Evolutionary conservation across 2,329 filamentous ascomycete genomes (phyloP), one percentile per base, ranked within the genome.

Genomic region (Penicillium aurantiogriseum): DNA sequence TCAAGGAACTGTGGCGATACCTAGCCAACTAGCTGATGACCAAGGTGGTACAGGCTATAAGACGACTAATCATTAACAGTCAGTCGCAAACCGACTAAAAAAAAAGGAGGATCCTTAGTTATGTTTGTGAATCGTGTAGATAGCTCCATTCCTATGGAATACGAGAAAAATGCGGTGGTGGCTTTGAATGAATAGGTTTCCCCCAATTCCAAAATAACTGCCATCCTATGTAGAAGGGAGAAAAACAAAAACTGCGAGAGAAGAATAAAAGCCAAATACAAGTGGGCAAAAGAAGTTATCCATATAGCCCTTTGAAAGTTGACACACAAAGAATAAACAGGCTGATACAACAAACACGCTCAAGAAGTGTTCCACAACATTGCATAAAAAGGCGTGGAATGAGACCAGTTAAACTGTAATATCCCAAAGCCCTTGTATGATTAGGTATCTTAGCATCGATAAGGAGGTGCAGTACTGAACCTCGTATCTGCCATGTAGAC

Each of bases 401-500:
- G 3, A 48, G 31, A 27, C 31, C 9, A 19, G 17, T n/a, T 13
- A 15, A 35, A 19, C 13, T 39, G 8, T 2, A 21, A 19, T 29
- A 29, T 40, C 11, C 5, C 6, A 11, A 27, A 27, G 13, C 13
- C 15, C 5, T 25, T 25, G 38, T n/a, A 42, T 31, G 5, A 33
- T 19, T 11, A n/a, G n/a, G n/a, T n/a, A 17, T 17, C 5, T 44
- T 21, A 53, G 17, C 13, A 44, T 21, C 51, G n/a, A 5, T 27
- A 17, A 33, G 43, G 43, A 54, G 43, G 51, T 2, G 51, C 43
- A 33, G 51, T 48, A 31, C 43, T 48, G n/a, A 54, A 54, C 21
- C 33, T 54, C 33, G 51, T 48, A 33, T 54, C 51, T 36, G 51
- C 43, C 51, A 54, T 54, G 8, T 48, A 47, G 2, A 54, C 51